A percentile compares a stretch with the other conserved stretches of the same genome.
Evolutionary conservation across 345 rosid species (phyloP).

Genomic region (Citrus glauca): DNA sequence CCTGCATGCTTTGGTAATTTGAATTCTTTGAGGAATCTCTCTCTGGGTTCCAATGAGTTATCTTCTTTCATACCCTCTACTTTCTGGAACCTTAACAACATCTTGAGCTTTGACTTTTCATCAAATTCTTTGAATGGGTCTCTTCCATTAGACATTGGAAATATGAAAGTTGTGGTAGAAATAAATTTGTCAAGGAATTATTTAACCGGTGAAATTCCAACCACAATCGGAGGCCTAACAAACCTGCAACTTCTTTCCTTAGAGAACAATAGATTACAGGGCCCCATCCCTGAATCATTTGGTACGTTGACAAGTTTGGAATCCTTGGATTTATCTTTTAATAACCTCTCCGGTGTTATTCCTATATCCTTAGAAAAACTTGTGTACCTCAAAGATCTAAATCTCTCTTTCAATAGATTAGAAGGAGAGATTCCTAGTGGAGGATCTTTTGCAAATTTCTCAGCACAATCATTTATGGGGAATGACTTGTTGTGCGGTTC

Average conservation of each 20-base stretch:
- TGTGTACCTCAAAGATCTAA: background rate
- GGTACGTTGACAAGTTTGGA: background rate
- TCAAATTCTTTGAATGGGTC: constrained; percentile 8
- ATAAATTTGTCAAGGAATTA: constrained; percentile 16
- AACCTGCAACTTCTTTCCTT: background rate
- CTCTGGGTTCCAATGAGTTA: background rate
- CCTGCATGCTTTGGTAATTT: constrained; percentile 13
- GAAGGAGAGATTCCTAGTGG: constrained; percentile 10
- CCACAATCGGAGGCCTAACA: background rate
- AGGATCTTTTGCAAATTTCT: constrained; percentile 10
- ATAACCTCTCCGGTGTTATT: constrained; percentile 7
- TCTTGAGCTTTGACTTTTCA: background rate
- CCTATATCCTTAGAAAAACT: constrained; percentile 11
- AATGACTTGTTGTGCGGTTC: constrained; percentile 11
- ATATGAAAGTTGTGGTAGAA: background rate
- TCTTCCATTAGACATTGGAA: background rate
- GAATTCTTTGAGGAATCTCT: background rate
- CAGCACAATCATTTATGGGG: background rate
- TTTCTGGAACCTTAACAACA: constrained; percentile 1
- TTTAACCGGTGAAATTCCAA: constrained; percentile 1
- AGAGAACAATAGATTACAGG: background rate
- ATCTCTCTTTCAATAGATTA: constrained; percentile 9
- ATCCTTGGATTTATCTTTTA: constrained; percentile 9
- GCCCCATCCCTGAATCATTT: constrained; percentile 10
- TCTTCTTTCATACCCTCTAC: background rate